Evolutionary conservation across 1,284 basidiomycete species (phyloP).

Genomic region (Mycosarcoma mackinlayi): DNA sequence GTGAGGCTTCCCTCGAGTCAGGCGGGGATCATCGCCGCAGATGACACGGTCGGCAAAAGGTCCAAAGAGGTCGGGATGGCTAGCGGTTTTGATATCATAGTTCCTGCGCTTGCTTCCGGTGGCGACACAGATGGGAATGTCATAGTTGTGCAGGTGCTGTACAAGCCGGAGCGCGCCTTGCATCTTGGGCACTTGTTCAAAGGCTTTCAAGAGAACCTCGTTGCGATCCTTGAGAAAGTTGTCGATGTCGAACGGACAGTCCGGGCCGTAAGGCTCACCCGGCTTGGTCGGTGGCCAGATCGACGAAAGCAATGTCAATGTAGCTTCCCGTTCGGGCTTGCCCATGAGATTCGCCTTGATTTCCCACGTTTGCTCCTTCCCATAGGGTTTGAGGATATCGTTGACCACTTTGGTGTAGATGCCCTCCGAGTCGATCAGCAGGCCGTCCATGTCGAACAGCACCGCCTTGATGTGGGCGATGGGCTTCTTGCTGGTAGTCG

Average conservation of each 20-base stretch:
- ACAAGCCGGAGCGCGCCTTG: slow-evolving; percentile 64
- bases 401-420: slow-evolving; percentile 68
- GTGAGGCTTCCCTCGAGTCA: slow-evolving; percentile 64
- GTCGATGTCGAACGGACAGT: slow-evolving; percentile 67
- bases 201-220: slow-evolving; percentile 57
- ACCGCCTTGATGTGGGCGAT: slow-evolving; percentile 55
- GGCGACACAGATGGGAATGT: slow-evolving; percentile 66
- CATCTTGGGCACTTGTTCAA: slow-evolving; percentile 64
- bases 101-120: slow-evolving; percentile 66
- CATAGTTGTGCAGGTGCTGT: slow-evolving; percentile 61
- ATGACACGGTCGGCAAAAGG: slow-evolving; percentile 59
- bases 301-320: slow-evolving; percentile 54
- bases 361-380: slow-evolving; percentile 68
- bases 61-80: slow-evolving; percentile 55
- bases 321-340: slow-evolving; percentile 65
- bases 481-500: slow-evolving; percentile 11
- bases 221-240: slow-evolving; percentile 62
- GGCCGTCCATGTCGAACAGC: slow-evolving; percentile 66
- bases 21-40: slow-evolving; percentile 63
- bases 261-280: slow-evolving; percentile 40
- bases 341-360: slow-evolving; percentile 68
- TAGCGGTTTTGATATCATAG: slow-evolving; percentile 63
- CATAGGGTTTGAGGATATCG: slow-evolving; percentile 64
- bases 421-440: slow-evolving; percentile 66
- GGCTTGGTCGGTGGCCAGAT: slow-evolving; percentile 60